Conservation (phyloP, 78 protist species). For the Dictyostelium purpureum region DNA sequence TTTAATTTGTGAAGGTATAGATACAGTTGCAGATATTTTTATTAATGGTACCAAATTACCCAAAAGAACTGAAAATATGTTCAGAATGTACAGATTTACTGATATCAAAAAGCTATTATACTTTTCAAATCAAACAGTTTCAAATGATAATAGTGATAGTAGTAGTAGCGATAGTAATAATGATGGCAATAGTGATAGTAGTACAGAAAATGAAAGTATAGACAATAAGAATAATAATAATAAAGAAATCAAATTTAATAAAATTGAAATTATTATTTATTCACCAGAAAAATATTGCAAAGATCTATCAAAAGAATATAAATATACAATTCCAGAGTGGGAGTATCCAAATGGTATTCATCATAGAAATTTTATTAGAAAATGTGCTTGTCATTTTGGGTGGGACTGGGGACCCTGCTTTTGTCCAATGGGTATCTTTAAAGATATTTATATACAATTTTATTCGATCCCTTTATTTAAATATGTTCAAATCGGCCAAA, state of each 20-base stretch:
- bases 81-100: constrained; percentile 13
- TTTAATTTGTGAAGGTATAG: constrained; percentile 67
- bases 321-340: constrained; percentile 65
- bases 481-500: background rate
- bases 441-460: background rate
- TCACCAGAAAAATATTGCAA: constrained; percentile 46
- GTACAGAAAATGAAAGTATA: no score
- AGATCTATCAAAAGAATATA: background rate
- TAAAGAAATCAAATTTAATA: background rate
- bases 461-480: background rate
- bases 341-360: constrained; percentile 80
- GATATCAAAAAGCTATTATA: constrained; percentile 3
- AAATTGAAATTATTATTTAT: background rate
- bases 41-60: constrained; percentile 15
- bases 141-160: no score
- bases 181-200: no score
- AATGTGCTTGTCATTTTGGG: constrained; percentile 54
- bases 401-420: constrained; percentile 83
- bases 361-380: constrained; percentile 72
- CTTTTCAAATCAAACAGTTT: background rate
- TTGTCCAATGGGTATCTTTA: constrained; percentile 55
- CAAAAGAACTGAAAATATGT: constrained; percentile 23
- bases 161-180: no score
- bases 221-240: background rate
- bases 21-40: constrained; percentile 54